phyloP scores from a whole-genome alignment of 1,139 yeast genomes.

The Spathaspora sp. region DNA sequence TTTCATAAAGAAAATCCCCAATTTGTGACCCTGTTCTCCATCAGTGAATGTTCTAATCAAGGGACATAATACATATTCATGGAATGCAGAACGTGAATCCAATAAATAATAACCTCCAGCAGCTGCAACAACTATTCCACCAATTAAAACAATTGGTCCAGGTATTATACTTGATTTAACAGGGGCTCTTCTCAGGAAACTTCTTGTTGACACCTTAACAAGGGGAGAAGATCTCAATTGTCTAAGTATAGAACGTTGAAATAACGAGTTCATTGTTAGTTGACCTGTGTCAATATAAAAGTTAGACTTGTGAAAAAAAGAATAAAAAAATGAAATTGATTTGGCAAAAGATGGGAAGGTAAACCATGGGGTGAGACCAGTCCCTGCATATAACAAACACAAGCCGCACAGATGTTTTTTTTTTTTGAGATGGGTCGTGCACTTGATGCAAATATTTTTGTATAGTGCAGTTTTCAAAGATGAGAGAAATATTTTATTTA shows the following conservation, averaged over 20 bases:
- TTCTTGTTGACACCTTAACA: neutral
- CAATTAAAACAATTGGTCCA: conserved; percentile 21
- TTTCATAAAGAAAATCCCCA: conserved; percentile 72
- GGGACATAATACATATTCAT: conserved; percentile 81
- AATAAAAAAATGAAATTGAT: neutral
- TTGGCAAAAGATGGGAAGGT: neutral
- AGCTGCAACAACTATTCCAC: conserved; percentile 27
- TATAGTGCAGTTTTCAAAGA: neutral
- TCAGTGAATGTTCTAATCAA: conserved; percentile 66
- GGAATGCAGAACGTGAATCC: conserved; percentile 82
- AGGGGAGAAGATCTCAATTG: conserved; percentile 3
- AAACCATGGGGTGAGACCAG: neutral
- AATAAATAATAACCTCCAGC: conserved; percentile 43
- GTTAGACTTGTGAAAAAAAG: neutral
- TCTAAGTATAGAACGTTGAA: conserved; percentile 2
- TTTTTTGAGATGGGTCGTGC: neutral
- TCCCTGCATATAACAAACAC: neutral
- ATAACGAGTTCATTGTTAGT: conserved; percentile 1
- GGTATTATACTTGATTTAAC: conserved; percentile 30
- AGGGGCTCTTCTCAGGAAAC: neutral
- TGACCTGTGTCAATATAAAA: neutral
- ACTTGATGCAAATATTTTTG: neutral
- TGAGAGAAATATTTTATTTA: neutral
- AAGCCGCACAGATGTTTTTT: neutral
- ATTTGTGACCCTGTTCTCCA: conserved; percentile 81